Percentiles rank a stretch among this genome's conserved stretches.
These are phyloP conservation scores for Saccharomyces jurei DNA, from an alignment of 805 yeast genomes.

Conservation along the genomic window DNA sequence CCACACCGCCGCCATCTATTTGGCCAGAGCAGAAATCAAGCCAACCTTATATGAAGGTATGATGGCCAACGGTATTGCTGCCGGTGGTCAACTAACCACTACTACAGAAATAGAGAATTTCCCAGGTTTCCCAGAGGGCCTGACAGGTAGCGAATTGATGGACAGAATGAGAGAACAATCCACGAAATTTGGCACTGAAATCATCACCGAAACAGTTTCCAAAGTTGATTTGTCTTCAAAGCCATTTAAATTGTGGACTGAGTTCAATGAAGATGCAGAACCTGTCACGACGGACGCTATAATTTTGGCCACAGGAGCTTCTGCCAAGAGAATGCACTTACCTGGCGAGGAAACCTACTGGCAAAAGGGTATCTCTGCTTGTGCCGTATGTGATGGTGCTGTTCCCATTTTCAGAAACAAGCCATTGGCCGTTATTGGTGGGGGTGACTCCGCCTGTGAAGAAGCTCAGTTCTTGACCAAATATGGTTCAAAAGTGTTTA, in stretches of 20 bases:
- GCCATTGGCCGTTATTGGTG: constrained; percentile 96
- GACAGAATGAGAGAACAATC: constrained; percentile 90
- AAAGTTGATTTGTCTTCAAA: constrained; percentile 80
- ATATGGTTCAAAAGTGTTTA: constrained; percentile 91
- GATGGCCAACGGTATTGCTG: constrained; percentile 94
- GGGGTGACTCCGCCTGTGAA: constrained; percentile 99
- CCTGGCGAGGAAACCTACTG: constrained; percentile 98
- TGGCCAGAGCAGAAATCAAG: constrained; percentile 92
- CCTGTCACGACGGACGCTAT: constrained; percentile 91
- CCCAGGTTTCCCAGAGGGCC: constrained; percentile 96
- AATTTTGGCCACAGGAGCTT: constrained; percentile 94
- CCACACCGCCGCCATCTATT: constrained; percentile 96
- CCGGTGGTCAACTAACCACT: constrained; percentile 98
- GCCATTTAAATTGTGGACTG: constrained; percentile 97
- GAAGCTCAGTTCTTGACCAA: constrained; percentile 96
- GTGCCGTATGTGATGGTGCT: constrained; percentile 99
- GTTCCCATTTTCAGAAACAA: constrained; percentile 97
- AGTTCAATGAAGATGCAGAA: constrained; percentile 84
- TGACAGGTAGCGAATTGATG: constrained; percentile 83
- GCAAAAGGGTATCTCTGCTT: constrained; percentile 98
- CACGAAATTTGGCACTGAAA: constrained; percentile 79
- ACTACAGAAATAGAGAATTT: constrained; percentile 98
- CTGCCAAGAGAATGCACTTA: constrained; percentile 86
- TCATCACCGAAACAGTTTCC: constrained; percentile 90
- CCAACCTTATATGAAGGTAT: constrained; percentile 93